These are phyloP conservation scores for Aspergillus alliaceus DNA, from an alignment of 2,329 filamentous ascomycete species.

Conservation along the genomic window DNA sequence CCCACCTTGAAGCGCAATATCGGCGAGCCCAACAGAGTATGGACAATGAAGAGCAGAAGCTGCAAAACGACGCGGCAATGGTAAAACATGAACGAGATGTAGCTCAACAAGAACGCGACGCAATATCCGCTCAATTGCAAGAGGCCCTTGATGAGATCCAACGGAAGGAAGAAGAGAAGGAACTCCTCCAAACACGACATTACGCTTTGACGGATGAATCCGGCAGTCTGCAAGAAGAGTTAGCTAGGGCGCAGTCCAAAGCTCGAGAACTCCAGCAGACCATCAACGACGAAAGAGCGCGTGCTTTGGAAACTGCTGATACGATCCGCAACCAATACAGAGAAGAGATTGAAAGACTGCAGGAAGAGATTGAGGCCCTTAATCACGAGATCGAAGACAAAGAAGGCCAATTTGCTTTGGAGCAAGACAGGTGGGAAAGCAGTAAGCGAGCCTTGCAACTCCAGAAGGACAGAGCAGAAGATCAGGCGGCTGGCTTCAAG, in stretches of 20 bases:
- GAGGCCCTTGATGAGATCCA: slow-evolving; percentile 61
- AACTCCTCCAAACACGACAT: slow-evolving; percentile 67
- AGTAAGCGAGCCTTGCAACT: slow-evolving; percentile 65
- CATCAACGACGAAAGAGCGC: slow-evolving; percentile 56
- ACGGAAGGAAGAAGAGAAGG: slow-evolving; percentile 62
- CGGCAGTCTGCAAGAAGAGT: slow-evolving; percentile 64
- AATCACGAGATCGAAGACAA: slow-evolving; percentile 68
- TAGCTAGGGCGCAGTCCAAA: slow-evolving; percentile 48
- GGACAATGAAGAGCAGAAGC: slow-evolving; percentile 34
- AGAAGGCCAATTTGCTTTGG: slow-evolving; percentile 68
- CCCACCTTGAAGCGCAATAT: slow-evolving; percentile 54
- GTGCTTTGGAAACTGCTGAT: slow-evolving; percentile 61
- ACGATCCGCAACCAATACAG: slow-evolving; percentile 58
- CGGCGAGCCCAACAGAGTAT: slow-evolving; percentile 40
- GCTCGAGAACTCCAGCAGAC: slow-evolving; percentile 51
- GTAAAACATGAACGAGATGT: slow-evolving; percentile 45
- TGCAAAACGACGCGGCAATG: slow-evolving; percentile 47
- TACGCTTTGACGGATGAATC: slow-evolving; percentile 68
- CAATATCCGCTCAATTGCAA: slow-evolving; percentile 50
- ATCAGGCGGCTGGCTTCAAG: slow-evolving; percentile 67
- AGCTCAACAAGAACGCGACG: slow-evolving; percentile 46
- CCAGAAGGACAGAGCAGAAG: slow-evolving; percentile 66
- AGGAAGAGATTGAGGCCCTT: slow-evolving; percentile 59
- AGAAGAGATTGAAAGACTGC: slow-evolving; percentile 55
- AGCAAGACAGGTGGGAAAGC: slow-evolving; percentile 71